These are phyloP conservation scores for Meripilus lineatus DNA, from an alignment of 1,284 basidiomycete genomes.

Conservation along the genomic window DNA sequence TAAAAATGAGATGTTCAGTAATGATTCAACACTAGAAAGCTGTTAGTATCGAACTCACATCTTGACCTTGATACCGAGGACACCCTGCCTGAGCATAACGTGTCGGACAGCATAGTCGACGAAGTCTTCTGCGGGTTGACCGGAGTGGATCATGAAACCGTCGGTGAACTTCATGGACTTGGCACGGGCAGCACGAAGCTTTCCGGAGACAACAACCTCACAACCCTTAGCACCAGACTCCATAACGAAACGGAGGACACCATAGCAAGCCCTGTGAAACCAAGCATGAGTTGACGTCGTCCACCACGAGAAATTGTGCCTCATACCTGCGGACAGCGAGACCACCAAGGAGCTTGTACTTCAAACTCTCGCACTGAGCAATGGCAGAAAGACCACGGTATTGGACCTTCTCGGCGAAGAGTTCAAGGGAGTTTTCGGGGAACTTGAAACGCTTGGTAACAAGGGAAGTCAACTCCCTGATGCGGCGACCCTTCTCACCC, in stretches of 20 bases:
- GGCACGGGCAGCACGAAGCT: slow-evolving; percentile 98
- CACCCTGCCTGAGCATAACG: slow-evolving; percentile 98
- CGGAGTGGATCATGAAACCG: slow-evolving; percentile 99
- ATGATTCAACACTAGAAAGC: not conserved
- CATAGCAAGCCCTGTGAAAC: slow-evolving; percentile 88
- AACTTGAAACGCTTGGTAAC: slow-evolving; percentile 99
- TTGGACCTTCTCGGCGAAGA: slow-evolving; percentile 99
- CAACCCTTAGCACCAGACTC: slow-evolving; percentile 99
- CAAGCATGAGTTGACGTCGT: too few species aligned
- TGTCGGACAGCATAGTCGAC: slow-evolving; percentile 98
- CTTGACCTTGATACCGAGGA: slow-evolving; percentile 99
- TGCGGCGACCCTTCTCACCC: slow-evolving; percentile 99
- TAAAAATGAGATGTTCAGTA: slow-evolving; percentile 28
- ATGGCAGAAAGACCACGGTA: slow-evolving; percentile 98
- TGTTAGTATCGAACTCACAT: slow-evolving; percentile 57
- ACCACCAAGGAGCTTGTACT: slow-evolving; percentile 99
- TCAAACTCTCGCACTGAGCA: slow-evolving; percentile 97
- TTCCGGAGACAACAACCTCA: slow-evolving; percentile 99
- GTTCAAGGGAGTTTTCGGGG: slow-evolving; percentile 97
- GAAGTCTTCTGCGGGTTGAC: slow-evolving; percentile 96
- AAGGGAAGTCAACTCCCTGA: slow-evolving; percentile 97
- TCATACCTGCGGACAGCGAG: slow-evolving; percentile 95
- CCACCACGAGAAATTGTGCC: too few species aligned
- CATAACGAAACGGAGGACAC: slow-evolving; percentile 99
- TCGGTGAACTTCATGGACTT: slow-evolving; percentile 99